Percentiles rank a stretch among this genome's conserved stretches.
phyloP scores from a whole-genome alignment of 305 asterid genomes.

The Solanum aculeatissimum region DNA sequence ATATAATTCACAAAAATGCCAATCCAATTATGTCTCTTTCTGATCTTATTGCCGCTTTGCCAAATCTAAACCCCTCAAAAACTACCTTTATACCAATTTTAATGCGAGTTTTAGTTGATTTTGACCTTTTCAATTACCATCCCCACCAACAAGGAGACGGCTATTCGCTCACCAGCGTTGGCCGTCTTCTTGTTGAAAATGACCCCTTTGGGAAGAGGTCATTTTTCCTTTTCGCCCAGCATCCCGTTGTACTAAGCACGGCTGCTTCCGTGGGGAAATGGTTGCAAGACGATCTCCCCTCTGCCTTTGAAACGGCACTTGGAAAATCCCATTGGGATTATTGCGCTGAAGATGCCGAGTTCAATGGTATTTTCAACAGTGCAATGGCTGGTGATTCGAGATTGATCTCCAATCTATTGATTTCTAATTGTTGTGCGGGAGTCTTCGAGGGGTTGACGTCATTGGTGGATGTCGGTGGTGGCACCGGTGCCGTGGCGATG shows the following conservation, averaged over 20 bases:
- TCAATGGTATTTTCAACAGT: constrained; percentile 10
- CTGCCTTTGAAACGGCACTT: not conserved
- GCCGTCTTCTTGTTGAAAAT: constrained; percentile 12
- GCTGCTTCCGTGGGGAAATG: constrained; percentile 8
- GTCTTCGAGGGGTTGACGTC: constrained; percentile 19
- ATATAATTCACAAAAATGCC: constrained; percentile 13
- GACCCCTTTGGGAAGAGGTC: not conserved
- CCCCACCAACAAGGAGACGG: not conserved
- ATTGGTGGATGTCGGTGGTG: constrained; percentile 26
- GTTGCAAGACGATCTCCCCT: constrained; percentile 8
- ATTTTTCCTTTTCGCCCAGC: not conserved
- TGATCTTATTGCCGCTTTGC: constrained; percentile 5
- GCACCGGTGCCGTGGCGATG: constrained; percentile 10
- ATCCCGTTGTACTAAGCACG: constrained; percentile 8
- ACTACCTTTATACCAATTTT: constrained; percentile 3
- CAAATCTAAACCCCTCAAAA: constrained; percentile 13
- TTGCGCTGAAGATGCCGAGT: not conserved
- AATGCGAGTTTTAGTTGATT: constrained; percentile 16
- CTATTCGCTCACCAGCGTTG: constrained; percentile 12
- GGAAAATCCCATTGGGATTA: constrained; percentile 17
- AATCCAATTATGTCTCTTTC: constrained; percentile 15
- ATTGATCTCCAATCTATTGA: not conserved
- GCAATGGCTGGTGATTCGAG: constrained; percentile 22
- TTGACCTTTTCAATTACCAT: constrained; percentile 4
- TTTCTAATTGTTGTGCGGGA: not conserved